Evolutionary conservation across 2,329 filamentous ascomycete species (phyloP), one percentile per base, ranked within the genome.

Genomic region (Fonsecaea nubica): DNA sequence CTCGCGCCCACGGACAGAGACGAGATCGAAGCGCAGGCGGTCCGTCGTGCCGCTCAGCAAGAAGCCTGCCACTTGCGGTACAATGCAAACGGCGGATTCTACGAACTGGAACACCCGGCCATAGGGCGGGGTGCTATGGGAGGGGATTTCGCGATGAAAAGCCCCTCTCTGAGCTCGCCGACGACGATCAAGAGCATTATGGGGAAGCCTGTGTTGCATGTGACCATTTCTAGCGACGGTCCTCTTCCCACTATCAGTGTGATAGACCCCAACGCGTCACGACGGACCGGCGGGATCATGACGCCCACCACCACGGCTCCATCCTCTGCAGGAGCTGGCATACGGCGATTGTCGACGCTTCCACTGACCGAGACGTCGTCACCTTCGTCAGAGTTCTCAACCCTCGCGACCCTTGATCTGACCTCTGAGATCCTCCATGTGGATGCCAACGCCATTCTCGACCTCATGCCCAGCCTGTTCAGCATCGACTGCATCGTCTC

Each of bases 401-500:
- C 79, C 4, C 73, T 84, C 4, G 79, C 80, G 4, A 76, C 77
- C 2, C 74, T 84, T 4, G 80, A 83, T 62, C 75, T 84, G 13
- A 75, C 75, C 32, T 80, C 77, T 1, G 75, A 77, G 64, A 78
- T 76, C 0, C 63, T 74, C 18, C 68, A 69, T 45, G 77, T 84
- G 42, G 77, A 77, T 21, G 76, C 80, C 1, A 75, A 76, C 2
- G 73, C 76, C 1, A 80, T 83, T 9, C 74, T 77, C 2, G 73
- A 76, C 6, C 77, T 76, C 0, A 78, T 83, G 8, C 80, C 80
- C 1, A 82, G 80, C 6, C 71, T 83, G 35, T 83, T 83, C 65
- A 79, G 80, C 7, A 79, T 84, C 40, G 82, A 84, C 68, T 80
- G 80, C 4, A 71, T 83, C 12, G 73, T 84, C 53, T 78, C 80